A percentile compares a stretch with the other conserved stretches of the same genome.
These are phyloP conservation scores for Hanseniaspora taiwanica DNA, from an alignment of 805 yeast species.

Conservation along the genomic window DNA sequence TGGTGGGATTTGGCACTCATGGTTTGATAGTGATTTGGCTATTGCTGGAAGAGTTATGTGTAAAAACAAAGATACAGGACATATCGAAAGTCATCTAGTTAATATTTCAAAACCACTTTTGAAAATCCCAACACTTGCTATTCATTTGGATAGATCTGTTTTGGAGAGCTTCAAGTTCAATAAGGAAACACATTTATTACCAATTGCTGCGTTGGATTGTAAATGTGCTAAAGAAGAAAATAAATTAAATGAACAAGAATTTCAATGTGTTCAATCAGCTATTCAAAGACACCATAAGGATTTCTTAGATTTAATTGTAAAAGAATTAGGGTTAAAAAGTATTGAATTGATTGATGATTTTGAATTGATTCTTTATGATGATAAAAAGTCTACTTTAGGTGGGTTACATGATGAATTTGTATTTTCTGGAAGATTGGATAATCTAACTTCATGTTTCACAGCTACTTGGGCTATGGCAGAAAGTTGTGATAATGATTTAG, in stretches of 20 bases:
- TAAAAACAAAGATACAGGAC: slow-evolving; percentile 30
- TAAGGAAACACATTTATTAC: slow-evolving; percentile 73
- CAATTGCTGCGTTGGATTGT: slow-evolving; percentile 61
- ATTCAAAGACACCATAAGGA: slow-evolving; percentile 67
- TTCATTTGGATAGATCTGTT: slow-evolving; percentile 72
- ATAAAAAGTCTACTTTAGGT: slow-evolving; percentile 72
- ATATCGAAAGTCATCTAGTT: slow-evolving; percentile 51
- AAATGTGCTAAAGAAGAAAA: slow-evolving; percentile 20
- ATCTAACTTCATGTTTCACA: slow-evolving; percentile 75
- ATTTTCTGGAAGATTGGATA: slow-evolving; percentile 84
- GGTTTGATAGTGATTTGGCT: slow-evolving; percentile 91
- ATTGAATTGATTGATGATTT: slow-evolving; percentile 68
- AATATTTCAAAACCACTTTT: slow-evolving; percentile 74
- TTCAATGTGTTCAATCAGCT: slow-evolving; percentile 50
- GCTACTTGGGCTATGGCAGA: slow-evolving; percentile 60
- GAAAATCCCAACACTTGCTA: slow-evolving; percentile 89
- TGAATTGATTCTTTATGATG: slow-evolving; percentile 74
- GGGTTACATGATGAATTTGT: slow-evolving; percentile 85
- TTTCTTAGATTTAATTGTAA: slow-evolving; percentile 54
- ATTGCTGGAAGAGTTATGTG: slow-evolving; percentile 87
- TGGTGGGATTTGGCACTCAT: slow-evolving; percentile 91
- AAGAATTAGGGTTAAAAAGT: slow-evolving; percentile 38
- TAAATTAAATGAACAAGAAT: slow-evolving; percentile 38
- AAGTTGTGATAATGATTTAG: slow-evolving; percentile 31
- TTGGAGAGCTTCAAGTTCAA: slow-evolving; percentile 76